phyloP scores from a whole-genome alignment of 2,329 filamentous ascomycete genomes.

The Trichophyton schoenleinii region DNA sequence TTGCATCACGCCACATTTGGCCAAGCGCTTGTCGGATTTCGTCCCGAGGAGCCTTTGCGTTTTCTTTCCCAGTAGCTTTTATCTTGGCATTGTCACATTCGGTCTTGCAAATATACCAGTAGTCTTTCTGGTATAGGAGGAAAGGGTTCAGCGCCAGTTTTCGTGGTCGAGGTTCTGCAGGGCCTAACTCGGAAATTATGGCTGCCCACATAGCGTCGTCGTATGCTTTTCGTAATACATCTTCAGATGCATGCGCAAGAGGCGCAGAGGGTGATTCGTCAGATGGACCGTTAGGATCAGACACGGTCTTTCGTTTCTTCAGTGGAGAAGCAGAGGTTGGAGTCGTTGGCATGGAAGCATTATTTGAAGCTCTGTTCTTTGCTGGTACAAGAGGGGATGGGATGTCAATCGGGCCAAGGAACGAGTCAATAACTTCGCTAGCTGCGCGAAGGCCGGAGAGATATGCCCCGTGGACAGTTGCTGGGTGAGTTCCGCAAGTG shows the following conservation, averaged over 20 bases:
- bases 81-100: constrained; percentile 59
- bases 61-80: constrained; percentile 50
- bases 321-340: constrained; percentile 15
- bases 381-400: constrained; percentile 60
- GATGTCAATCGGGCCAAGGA: constrained; percentile 70
- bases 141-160: constrained; percentile 76
- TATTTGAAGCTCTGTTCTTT: constrained; percentile 38
- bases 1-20: constrained; percentile 76
- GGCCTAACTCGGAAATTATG: constrained; percentile 55
- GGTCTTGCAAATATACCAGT: constrained; percentile 49
- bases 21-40: constrained; percentile 78
- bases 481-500: constrained; percentile 88
- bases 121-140: constrained; percentile 72
- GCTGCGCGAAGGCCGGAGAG: constrained; percentile 83
- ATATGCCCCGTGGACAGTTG: constrained; percentile 94
- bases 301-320: constrained; percentile 18
- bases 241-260: constrained; percentile 5
- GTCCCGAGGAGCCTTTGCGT: constrained; percentile 53
- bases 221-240: constrained; percentile 36
- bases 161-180: constrained; percentile 57
- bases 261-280: not conserved
- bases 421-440: constrained; percentile 65
- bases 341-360: constrained; percentile 17
- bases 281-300: not conserved
- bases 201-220: constrained; percentile 45